Evolutionary conservation across 140 eudicot genomes (phyloP), one percentile per base, ranked within the genome.

Genomic region (Stevia rebaudiana): DNA sequence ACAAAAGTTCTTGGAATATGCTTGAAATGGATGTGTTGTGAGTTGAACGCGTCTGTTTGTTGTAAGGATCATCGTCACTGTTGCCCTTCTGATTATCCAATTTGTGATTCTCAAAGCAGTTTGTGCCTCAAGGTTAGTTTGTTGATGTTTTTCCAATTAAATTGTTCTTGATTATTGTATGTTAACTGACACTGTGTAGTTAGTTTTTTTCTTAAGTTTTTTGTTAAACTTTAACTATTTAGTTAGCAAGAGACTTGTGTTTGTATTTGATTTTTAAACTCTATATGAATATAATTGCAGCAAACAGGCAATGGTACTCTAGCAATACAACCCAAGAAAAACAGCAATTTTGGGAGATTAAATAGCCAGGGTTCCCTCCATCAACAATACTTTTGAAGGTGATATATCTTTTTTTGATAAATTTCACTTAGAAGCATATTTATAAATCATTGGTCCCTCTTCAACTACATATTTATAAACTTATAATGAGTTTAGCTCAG

Each of bases 71-170:
- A 59, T 11, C 54, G 19, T 3, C 97, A 85, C 43, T 94, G 97
- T 78, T 94, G 99, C 61, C 99, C 99, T 33, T 82, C 80, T 44
- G 94, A 94, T 82, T 94, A 94, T 81, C 99, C 99, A 1, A 74
- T 85, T 4, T 92, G 98, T 64, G 96, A 88, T 68, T 79, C 95
- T 12, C 10, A 33, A 48, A 79, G 75, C 43, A 79, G 67, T 53
- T 37, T 63, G 56, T 92, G 98, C 77, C 94, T 92, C 84, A 83
- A 80, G 97, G 99, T 94, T 43, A 63, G 58, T 22, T 65, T 70
- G 61, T 33, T 73, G 1, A 22, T 11, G 42, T 6, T 53, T 11
- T 40, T 31, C 31, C 30, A 2, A 41, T 25, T 23, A 36, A 61
- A 36, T 12, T 37, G 35, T 11, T 36, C n/a, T 49, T 59, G 17